Conservation (phyloP, 2,329 filamentous ascomycete genomes). For the Ophiostoma sp. region DNA sequence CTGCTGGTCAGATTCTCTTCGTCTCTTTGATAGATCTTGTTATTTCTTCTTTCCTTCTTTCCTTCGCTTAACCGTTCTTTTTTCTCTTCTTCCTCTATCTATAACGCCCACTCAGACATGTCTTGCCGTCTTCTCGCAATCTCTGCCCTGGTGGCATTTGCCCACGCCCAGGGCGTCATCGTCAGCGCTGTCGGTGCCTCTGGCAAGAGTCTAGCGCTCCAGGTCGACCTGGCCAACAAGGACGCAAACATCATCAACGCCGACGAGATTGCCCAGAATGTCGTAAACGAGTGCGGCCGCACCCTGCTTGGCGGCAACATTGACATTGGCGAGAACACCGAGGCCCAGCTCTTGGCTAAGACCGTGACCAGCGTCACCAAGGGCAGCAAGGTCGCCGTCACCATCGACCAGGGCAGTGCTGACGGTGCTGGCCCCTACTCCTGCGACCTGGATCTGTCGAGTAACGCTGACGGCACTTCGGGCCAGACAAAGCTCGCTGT, state of each 20-base stretch:
- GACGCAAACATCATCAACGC: slow-evolving; percentile 58
- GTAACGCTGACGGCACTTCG: slow-evolving; percentile 41
- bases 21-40: slow-evolving; percentile 15
- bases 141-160: slow-evolving; percentile 23
- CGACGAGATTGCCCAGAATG: slow-evolving; percentile 45
- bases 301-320: slow-evolving; percentile 58
- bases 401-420: slow-evolving; percentile 50
- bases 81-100: neutral
- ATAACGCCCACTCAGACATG: slow-evolving; percentile 15
- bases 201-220: slow-evolving; percentile 30
- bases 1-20: slow-evolving; percentile 12
- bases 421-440: slow-evolving; percentile 51
- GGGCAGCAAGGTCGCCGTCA: slow-evolving; percentile 42
- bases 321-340: slow-evolving; percentile 52
- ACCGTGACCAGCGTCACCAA: slow-evolving; percentile 46
- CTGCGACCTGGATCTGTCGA: slow-evolving; percentile 48
- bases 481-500: slow-evolving; percentile 44
- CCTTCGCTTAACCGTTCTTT: neutral
- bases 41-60: neutral
- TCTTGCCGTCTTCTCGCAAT: slow-evolving; percentile 15
- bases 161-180: slow-evolving; percentile 25
- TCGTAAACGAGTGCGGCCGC: slow-evolving; percentile 55
- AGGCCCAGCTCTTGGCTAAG: slow-evolving; percentile 43
- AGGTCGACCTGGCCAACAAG: slow-evolving; percentile 33
- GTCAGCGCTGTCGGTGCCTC: slow-evolving; percentile 21